Evolutionary conservation across 768 basidiomycete genomes (phyloP).

Genomic region (Lentinula raphanica): DNA sequence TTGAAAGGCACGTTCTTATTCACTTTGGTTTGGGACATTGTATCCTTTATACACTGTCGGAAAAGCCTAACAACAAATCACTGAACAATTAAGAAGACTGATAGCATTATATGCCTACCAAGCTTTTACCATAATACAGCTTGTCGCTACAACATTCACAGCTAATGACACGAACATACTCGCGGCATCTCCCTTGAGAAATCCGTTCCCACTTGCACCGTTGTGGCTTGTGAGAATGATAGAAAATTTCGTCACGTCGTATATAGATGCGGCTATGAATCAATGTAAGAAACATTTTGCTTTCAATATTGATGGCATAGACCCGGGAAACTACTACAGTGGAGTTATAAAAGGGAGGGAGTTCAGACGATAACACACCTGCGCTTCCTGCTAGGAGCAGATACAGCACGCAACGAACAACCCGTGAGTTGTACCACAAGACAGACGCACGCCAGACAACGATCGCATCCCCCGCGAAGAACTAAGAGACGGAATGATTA

Average conservation of each 20-base stretch:
- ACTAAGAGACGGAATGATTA: too few species aligned
- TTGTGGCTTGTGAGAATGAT: not conserved
- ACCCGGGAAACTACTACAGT: too few species aligned
- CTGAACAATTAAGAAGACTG: not conserved
- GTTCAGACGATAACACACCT: not conserved
- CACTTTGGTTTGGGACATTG: not conserved
- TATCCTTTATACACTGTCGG: slow-evolving; percentile 1
- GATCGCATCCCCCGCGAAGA: not conserved
- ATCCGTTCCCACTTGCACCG: not conserved
- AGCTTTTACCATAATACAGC: not conserved
- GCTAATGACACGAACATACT: not conserved
- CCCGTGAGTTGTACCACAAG: not conserved
- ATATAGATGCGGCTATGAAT: not conserved
- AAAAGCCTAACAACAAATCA: not conserved
- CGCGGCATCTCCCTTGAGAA: not conserved
- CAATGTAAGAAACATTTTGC: not conserved
- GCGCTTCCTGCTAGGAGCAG: not conserved
- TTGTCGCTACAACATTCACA: not conserved
- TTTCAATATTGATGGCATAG: too few species aligned
- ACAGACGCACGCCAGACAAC: slow-evolving; percentile 1
- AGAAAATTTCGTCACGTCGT: not conserved
- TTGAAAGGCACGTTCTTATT: not conserved
- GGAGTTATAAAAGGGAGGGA: not conserved
- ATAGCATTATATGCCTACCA: not conserved
- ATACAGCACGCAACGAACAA: not conserved